Evolutionary conservation across 2,329 filamentous ascomycete species (phyloP), one percentile per base, ranked within the genome.

Genomic region (Blastomyces emzantsi): DNA sequence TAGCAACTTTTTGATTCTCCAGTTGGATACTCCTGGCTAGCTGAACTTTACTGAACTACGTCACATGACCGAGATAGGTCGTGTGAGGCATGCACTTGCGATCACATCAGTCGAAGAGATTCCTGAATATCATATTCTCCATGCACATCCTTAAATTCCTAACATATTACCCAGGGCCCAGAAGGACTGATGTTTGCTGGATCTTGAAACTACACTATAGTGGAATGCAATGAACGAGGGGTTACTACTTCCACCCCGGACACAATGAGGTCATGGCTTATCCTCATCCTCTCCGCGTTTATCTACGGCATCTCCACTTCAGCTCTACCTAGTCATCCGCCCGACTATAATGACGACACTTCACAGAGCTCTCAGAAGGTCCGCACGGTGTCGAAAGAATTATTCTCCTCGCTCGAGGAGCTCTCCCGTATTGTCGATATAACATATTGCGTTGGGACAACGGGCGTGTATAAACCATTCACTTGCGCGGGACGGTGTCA

Each of bases 401-500:
- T 97, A 66, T 97, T 96, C 77, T 79, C 84, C 64, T 87, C 90
- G 22, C 85, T 99, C 17, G 92, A 97, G 76, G 90, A 96, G 71
- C 81, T 93, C 63, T 86, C 93, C n/a, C 87, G 92, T 62, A 83
- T 97, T 33, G 93, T 97, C 66, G 94, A 99, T 74, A 94, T 97
- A 65, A 82, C 91, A 58, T 97, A 97, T 77, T 99, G 94, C 75
- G 90, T 97, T 64, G 92, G 92, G 66, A 87, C 84, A 5, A 88
- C 89, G 0, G 94, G 93, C 49, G 87, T 99, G 66, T 81, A 83
- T 60, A 86, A 87, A 68, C 94, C 94, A 0, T 99, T 99, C 74
- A 78, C 82, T 41, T 99, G 94, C 76, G 83, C 87, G 17, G 94
- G 90, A 64, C 89, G 90, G 68, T 99, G 94, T 77, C 80, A 80